Conservation (phyloP, 768 basidiomycete species). For the Panaeolus cyanescens region DNA sequence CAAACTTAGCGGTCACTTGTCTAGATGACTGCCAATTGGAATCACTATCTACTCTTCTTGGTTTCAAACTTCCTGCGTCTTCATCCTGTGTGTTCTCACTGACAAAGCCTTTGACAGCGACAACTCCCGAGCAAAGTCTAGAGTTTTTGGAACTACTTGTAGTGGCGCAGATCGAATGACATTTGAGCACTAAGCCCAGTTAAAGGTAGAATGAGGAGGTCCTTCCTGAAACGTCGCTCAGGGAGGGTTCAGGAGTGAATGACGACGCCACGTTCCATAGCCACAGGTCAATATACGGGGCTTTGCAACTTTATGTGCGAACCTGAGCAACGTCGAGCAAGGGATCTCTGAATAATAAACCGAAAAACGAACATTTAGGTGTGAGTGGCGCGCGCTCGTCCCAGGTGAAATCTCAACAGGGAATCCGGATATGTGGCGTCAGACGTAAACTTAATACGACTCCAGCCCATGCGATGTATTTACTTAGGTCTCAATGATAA, state of each 20-base stretch:
- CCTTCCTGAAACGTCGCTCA: neutral
- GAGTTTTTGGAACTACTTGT: neutral
- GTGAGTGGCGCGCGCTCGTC: conserved; percentile 30
- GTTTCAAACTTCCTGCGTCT: conserved; percentile 4
- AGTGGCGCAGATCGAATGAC: neutral
- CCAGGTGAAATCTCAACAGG: conserved; percentile 20
- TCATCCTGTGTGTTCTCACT: neutral
- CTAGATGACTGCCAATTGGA: neutral
- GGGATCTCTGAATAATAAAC: conserved; percentile 28
- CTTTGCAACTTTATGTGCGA: conserved; percentile 3
- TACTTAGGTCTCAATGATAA: conserved; percentile 27
- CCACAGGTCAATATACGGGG: conserved; percentile 2
- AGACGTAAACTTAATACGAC: conserved; percentile 37
- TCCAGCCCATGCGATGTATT: conserved; percentile 29
- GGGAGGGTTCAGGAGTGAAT: conserved; percentile 2
- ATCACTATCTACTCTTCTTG: neutral
- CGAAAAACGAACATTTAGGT: conserved; percentile 4
- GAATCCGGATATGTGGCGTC: conserved; percentile 47
- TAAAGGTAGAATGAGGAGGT: neutral
- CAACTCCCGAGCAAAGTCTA: neutral
- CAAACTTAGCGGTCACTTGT: neutral
- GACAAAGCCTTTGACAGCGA: neutral
- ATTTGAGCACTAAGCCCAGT: neutral
- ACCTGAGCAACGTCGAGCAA: conserved; percentile 11
- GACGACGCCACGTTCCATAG: neutral